Evolutionary conservation across 495 filamentous ascomycete genomes (phyloP).

Genomic region (Daldinia caldariorum): DNA sequence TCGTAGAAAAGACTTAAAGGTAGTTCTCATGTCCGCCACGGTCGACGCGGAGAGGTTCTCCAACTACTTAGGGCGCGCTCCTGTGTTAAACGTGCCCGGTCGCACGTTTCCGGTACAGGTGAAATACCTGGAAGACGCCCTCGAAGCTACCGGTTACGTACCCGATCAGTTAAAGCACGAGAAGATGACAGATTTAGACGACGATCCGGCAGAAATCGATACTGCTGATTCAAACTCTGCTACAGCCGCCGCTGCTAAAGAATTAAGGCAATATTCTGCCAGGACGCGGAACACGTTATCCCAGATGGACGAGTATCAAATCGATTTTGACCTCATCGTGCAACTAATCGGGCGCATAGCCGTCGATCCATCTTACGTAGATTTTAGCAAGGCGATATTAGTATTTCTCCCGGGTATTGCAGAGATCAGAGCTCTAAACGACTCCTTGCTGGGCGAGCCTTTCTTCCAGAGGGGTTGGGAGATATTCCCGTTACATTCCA

Average conservation of each 20-base stretch:
- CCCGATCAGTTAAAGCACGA: constrained; percentile 61
- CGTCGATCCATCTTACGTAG: constrained; percentile 66
- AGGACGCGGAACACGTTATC: constrained; percentile 76
- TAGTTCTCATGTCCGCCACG: constrained; percentile 96
- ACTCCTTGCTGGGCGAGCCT: constrained; percentile 77
- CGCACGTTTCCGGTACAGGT: constrained; percentile 91
- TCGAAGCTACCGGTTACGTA: constrained; percentile 80
- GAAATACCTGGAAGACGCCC: constrained; percentile 89
- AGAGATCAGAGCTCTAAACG: constrained; percentile 88
- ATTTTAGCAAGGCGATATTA: constrained; percentile 88
- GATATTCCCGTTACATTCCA: constrained; percentile 88
- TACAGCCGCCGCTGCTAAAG: constrained; percentile 59
- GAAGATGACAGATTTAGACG: constrained; percentile 62
- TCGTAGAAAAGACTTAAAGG: constrained; percentile 74
- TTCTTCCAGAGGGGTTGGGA: constrained; percentile 76
- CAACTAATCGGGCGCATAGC: constrained; percentile 78
- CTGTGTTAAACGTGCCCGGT: constrained; percentile 87
- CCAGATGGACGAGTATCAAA: constrained; percentile 84
- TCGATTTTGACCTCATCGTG: constrained; percentile 85
- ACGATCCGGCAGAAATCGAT: constrained; percentile 64
- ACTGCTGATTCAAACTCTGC: constrained; percentile 54
- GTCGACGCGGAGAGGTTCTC: constrained; percentile 93
- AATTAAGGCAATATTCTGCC: constrained; percentile 74
- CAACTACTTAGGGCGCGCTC: constrained; percentile 82
- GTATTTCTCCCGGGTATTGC: constrained; percentile 95